Evolutionary conservation across 179 eudicot genomes (phyloP).

Genomic region (Beta lomatogona): DNA sequence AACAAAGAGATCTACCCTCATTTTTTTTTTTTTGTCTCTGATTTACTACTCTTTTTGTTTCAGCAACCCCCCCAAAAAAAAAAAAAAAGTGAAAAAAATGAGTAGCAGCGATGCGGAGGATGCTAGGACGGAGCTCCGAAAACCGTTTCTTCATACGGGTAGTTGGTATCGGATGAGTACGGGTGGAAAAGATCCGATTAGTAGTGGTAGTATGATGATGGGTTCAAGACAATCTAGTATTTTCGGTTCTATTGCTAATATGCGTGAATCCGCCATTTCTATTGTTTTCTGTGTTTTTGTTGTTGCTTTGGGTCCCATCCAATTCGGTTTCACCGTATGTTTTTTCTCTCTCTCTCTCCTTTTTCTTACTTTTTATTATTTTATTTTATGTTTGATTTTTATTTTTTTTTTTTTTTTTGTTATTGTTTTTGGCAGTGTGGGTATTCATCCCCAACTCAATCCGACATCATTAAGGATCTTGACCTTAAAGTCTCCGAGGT

Average conservation of each 20-base stretch:
- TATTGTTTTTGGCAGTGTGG: conserved; percentile 53
- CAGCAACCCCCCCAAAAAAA: not conserved
- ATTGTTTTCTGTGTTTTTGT: conserved; percentile 69
- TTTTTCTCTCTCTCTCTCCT: too few relatives aligned
- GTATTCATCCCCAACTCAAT: conserved; percentile 88
- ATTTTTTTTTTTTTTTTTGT: not conserved
- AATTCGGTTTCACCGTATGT: conserved; percentile 75
- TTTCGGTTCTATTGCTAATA: conserved; percentile 51
- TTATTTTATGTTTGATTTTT: not conserved
- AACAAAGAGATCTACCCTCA: not conserved
- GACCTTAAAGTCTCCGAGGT: conserved; percentile 78
- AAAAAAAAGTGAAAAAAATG: conserved; percentile 19
- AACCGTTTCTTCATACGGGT: conserved; percentile 78
- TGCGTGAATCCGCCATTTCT: conserved; percentile 59
- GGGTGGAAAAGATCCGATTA: conserved; percentile 17
- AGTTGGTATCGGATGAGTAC: conserved; percentile 77
- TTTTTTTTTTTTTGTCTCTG: not conserved
- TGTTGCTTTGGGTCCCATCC: conserved; percentile 84
- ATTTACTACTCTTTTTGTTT: not conserved
- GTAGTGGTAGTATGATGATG: conserved; percentile 22
- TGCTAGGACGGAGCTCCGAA: conserved; percentile 52
- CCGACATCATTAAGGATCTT: conserved; percentile 66
- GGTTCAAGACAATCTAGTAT: conserved; percentile 63
- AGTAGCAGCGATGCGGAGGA: conserved; percentile 43
- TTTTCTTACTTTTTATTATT: not conserved